phyloP scores from a whole-genome alignment of 495 filamentous ascomycete genomes.

The Neurospora sp. region DNA sequence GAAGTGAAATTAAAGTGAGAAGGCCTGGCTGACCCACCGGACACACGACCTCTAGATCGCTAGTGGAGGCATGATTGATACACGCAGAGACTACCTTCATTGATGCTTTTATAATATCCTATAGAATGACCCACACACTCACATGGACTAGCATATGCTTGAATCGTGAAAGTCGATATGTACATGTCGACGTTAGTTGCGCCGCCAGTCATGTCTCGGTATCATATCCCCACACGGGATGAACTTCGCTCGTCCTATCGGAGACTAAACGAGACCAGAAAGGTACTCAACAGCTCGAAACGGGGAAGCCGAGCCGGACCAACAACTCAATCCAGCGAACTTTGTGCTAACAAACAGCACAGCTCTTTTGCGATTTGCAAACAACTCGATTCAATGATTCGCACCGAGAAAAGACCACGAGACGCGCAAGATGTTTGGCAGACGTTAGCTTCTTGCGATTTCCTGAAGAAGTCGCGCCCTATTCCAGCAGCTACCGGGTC shows the following conservation, averaged over 20 bases:
- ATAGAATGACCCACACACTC: background rate
- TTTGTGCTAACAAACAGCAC: background rate
- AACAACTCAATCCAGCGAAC: background rate
- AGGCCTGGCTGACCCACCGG: background rate
- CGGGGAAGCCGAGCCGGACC: background rate
- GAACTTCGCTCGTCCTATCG: background rate
- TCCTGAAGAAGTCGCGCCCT: constrained; percentile 6
- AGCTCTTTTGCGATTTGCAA: background rate
- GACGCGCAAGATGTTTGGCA: constrained; percentile 6
- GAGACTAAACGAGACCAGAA: background rate
- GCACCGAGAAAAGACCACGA: background rate
- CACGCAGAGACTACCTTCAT: background rate
- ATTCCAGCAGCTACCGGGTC: constrained; percentile 5
- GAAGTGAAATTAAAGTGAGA: background rate
- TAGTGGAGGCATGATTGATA: background rate
- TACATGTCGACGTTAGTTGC: background rate
- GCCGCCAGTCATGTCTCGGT: background rate
- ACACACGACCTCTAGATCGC: background rate
- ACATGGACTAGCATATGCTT: background rate
- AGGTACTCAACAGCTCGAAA: background rate
- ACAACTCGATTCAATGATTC: background rate
- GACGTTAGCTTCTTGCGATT: constrained; percentile 21
- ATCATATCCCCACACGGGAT: background rate
- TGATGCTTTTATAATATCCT: background rate
- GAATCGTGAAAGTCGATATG: background rate